Evolutionary conservation across 225 moss, liverwort and hornwort species (phyloP).

Genomic region (Physcomitrellopsis africana): DNA sequence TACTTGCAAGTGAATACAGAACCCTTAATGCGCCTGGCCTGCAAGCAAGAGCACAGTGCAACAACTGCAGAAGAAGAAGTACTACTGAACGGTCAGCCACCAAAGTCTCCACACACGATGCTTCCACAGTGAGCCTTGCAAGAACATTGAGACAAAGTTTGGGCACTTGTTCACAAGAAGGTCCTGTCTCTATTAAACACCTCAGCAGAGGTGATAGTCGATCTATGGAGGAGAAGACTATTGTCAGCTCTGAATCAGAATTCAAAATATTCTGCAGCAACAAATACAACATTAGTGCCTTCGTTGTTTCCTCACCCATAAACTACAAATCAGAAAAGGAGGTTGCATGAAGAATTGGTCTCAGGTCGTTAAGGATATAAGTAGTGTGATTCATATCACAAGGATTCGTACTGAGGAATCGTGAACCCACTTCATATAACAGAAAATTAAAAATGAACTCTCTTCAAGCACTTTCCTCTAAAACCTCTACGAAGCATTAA

Average conservation of each 20-base stretch:
- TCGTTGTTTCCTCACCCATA: not conserved
- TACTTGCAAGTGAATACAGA: slow-evolving; percentile 78
- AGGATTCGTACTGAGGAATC: not conserved
- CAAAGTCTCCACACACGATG: slow-evolving; percentile 81
- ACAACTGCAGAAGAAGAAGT: slow-evolving; percentile 75
- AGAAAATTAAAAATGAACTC: not conserved
- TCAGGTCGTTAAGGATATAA: not conserved
- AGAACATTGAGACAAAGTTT: slow-evolving; percentile 82
- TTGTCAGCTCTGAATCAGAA: slow-evolving; percentile 70
- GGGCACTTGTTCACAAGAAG: slow-evolving; percentile 76
- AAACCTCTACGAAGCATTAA: not conserved
- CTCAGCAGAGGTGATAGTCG: slow-evolving; percentile 70
- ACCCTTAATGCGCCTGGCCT: slow-evolving; percentile 72
- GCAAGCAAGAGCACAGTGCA: slow-evolving; percentile 75
- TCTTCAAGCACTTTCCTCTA: not conserved
- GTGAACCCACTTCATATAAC: slow-evolving; percentile 3
- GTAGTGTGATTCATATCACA: not conserved
- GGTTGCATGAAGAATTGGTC: not conserved
- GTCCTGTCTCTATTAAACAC: slow-evolving; percentile 70
- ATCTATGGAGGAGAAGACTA: slow-evolving; percentile 69
- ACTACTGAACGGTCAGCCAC: slow-evolving; percentile 75
- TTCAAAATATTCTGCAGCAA: slow-evolving; percentile 78
- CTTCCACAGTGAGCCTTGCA: slow-evolving; percentile 80
- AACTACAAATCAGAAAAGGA: not conserved
- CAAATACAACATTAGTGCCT: slow-evolving; percentile 1